Base-by-base conservation (phyloP, 1,284 basidiomycete genomes). In the Boletellus deceptivus region DNA sequence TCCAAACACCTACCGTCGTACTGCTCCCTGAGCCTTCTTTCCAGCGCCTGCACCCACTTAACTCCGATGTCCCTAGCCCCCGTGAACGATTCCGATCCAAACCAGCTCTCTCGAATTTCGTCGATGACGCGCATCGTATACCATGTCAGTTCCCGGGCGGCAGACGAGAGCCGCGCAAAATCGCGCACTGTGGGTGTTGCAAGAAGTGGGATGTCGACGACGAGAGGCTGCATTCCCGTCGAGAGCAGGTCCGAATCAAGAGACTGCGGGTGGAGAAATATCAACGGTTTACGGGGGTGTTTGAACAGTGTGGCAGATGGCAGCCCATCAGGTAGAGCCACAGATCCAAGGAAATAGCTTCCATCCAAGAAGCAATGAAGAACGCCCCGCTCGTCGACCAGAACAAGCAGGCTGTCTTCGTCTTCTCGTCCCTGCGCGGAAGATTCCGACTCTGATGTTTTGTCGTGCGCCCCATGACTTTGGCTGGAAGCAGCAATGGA, bases 331-430 rank as follows among this genome's bases (percentile, higher is more conserved):
- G 62, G 55, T 20, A 65, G 52, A 54, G 49, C 42, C 38, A 87
- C 67, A 33, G 77, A 72, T 34, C 93, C 92, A 31, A 95, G 75
- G 41, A 86, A 80, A 69, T 89, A 92, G 53, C 81, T 81, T 22
- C 92, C 92, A 61, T 94, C 91, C 43, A 93, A 72, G 66, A 83
- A 91, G 57, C 72, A 77, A 62, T 84, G 77, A 43, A 89, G 63
- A 53, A 66, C 64, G 6, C 89, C 86, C 20, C 66, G 55, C 48
- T 75, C 71, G 61, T 89, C 86, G 17, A 80, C 67, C 37, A 82
- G 75, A 27, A 76, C 73, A 18, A 91, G 72, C 46, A 90, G 70
- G 60, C 84, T 89, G 59, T 84, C 86, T 48, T 76, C 73, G 52
- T 80, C 76, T 50, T 66, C 68, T 39, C 17, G 54, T 35, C 54